These are phyloP conservation scores for Colletotrichum filicis DNA, from an alignment of 2,329 filamentous ascomycete genomes.

Conservation along the genomic window DNA sequence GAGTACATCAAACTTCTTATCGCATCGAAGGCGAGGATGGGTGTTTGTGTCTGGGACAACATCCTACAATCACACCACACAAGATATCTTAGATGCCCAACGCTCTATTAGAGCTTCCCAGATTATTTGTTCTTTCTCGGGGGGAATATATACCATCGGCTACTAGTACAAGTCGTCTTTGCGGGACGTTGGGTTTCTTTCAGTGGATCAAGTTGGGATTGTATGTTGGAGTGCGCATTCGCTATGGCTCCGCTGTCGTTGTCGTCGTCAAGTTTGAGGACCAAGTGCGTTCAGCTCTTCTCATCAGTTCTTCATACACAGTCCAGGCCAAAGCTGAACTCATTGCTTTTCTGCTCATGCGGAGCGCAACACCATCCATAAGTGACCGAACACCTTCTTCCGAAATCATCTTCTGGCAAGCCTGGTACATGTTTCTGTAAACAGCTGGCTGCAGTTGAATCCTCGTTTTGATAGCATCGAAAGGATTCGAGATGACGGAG, in stretches of 20 bases:
- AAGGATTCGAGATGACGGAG: constrained; percentile 92
- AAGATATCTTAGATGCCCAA: background rate
- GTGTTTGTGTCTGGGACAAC: background rate
- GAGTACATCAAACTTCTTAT: background rate
- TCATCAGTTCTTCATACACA: constrained; percentile 91
- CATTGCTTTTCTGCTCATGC: constrained; percentile 90
- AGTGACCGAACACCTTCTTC: constrained; percentile 85
- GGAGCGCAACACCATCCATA: constrained; percentile 85
- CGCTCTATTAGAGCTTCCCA: background rate
- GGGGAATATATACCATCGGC: background rate
- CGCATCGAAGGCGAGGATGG: background rate
- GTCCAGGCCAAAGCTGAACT: constrained; percentile 98
- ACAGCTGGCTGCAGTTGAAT: constrained; percentile 87
- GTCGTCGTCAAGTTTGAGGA: constrained; percentile 12
- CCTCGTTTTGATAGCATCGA: constrained; percentile 95
- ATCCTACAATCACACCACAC: background rate
- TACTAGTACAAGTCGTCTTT: background rate
- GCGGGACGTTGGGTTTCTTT: background rate
- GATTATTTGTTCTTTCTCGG: background rate
- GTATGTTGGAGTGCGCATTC: background rate
- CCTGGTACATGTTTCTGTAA: constrained; percentile 86
- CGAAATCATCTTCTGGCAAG: constrained; percentile 79
- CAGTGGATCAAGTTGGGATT: constrained; percentile 11
- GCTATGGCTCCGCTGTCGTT: constrained; percentile 18
- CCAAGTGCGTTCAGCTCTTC: constrained; percentile 66